phyloP scores from a whole-genome alignment of 202 grass and related monocot genomes.

The Setaria italica region DNA sequence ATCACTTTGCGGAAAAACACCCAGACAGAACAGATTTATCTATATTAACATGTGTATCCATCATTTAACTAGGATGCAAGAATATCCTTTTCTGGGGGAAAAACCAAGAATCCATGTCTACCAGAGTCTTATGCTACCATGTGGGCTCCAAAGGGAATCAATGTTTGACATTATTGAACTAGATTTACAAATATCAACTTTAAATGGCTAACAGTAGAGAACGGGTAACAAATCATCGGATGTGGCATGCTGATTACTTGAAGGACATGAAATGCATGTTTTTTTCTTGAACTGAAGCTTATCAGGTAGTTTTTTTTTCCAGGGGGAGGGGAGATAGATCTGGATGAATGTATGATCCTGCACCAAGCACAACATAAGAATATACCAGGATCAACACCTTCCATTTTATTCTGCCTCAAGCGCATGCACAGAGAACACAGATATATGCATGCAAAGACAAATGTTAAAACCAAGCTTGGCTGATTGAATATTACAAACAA shows the following conservation, averaged over 20 bases:
- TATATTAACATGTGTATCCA: neutral
- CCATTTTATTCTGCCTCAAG: neutral
- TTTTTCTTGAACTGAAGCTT: neutral
- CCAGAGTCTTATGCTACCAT: neutral
- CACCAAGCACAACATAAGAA: neutral
- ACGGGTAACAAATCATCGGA: neutral
- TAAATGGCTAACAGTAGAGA: neutral
- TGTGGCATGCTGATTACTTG: too few relatives aligned
- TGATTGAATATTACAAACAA: neutral
- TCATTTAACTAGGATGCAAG: slow-evolving; percentile 9
- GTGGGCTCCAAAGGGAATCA: neutral
- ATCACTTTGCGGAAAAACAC: neutral
- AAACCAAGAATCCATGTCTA: neutral
- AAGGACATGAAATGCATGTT: neutral
- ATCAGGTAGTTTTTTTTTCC: neutral
- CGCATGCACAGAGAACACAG: neutral
- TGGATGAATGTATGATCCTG: neutral
- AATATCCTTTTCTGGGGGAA: neutral
- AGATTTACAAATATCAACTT: neutral
- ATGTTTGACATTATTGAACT: neutral
- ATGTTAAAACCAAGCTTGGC: neutral
- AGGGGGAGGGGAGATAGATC: neutral
- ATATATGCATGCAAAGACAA: neutral
- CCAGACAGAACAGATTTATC: neutral
- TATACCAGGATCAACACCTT: neutral